phyloP scores from a whole-genome alignment of 805 yeast species.

The Ogataea glucozyma region DNA sequence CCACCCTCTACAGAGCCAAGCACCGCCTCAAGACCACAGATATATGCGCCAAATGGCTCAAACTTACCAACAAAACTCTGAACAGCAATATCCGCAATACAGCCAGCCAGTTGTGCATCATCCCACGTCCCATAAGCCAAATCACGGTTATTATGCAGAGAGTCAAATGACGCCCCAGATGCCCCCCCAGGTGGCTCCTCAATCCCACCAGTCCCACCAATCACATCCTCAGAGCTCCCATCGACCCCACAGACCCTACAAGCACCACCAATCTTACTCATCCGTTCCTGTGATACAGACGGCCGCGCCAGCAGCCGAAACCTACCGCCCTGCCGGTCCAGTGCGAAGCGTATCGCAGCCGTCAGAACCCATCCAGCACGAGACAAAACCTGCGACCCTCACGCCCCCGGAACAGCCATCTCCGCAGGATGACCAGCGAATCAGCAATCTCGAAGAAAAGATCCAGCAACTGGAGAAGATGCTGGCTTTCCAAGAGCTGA shows the following conservation, averaged over 20 bases:
- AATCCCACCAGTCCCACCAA: not conserved
- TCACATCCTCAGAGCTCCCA: not conserved
- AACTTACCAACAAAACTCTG: too few species aligned
- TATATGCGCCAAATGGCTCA: not conserved
- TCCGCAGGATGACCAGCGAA: slow-evolving; percentile 24
- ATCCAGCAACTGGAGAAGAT: slow-evolving; percentile 32
- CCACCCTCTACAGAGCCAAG: slow-evolving; percentile 16
- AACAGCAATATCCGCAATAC: too few species aligned
- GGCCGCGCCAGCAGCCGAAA: not conserved
- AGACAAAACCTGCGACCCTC: not conserved
- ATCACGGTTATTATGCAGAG: too few species aligned
- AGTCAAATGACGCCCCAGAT: too few species aligned
- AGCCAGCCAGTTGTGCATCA: too few species aligned
- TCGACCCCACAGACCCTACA: not conserved
- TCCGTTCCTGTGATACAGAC: not conserved
- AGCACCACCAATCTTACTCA: slow-evolving; percentile 4
- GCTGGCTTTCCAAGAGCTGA: slow-evolving; percentile 27
- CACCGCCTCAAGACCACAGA: too few species aligned
- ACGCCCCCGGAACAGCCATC: not conserved
- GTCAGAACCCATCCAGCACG: too few species aligned
- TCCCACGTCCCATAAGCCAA: too few species aligned
- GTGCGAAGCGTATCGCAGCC: slow-evolving; percentile 1
- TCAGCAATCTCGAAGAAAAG: slow-evolving; percentile 35
- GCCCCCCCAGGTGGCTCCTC: not conserved
- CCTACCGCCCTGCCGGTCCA: not conserved